These are phyloP conservation scores for Linderniella brevidens DNA, from an alignment of 257 asterid species.

Conservation along the genomic window DNA sequence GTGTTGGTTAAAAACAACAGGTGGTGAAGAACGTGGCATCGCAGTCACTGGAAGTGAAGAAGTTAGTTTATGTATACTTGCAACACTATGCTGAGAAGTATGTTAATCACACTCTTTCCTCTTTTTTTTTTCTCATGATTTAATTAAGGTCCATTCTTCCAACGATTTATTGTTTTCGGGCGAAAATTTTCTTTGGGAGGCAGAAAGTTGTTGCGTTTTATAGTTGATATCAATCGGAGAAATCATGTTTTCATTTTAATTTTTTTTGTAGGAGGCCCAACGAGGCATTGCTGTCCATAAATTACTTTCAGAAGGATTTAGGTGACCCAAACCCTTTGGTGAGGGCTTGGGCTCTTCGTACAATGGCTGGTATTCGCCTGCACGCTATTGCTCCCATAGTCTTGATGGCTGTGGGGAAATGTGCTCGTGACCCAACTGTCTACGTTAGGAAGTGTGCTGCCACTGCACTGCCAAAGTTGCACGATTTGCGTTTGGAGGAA, in stretches of 20 bases:
- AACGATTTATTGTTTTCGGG: not conserved
- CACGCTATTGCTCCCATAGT: constrained; percentile 78
- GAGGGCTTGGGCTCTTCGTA: constrained; percentile 91
- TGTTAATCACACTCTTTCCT: not conserved
- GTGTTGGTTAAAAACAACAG: constrained; percentile 12
- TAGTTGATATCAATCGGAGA: not conserved
- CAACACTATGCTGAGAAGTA: constrained; percentile 95
- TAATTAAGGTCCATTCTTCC: not conserved
- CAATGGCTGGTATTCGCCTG: constrained; percentile 96
- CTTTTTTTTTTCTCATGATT: no score
- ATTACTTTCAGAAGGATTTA: constrained; percentile 90
- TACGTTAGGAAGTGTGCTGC: constrained; percentile 97
- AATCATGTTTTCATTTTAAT: constrained; percentile 2
- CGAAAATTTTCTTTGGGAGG: constrained; percentile 3
- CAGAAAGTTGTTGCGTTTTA: not conserved
- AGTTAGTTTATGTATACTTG: constrained; percentile 84
- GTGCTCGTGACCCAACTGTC: constrained; percentile 93
- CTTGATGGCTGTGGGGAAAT: constrained; percentile 68
- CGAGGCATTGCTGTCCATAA: constrained; percentile 80
- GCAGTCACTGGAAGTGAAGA: constrained; percentile 80
- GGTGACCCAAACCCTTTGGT: constrained; percentile 90
- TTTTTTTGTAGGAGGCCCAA: constrained; percentile 57
- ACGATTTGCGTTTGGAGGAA: constrained; percentile 84
- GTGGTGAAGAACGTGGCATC: constrained; percentile 97
- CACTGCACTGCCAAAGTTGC: constrained; percentile 78